Evolutionary conservation across 2,329 filamentous ascomycete genomes (phyloP).

Genomic region (Ophiostoma perfectum): DNA sequence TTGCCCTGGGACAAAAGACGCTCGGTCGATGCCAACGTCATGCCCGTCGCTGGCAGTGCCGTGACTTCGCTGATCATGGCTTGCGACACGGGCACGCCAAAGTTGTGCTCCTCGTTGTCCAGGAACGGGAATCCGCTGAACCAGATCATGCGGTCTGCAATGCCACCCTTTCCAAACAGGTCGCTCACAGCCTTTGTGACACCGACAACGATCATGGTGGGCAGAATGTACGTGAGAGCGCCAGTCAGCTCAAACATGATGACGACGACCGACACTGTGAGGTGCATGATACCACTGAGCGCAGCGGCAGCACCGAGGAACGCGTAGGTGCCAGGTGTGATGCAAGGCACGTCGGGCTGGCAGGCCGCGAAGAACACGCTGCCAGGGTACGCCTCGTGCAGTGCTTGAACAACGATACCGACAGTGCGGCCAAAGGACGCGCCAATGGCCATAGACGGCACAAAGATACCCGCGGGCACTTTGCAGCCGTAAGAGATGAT

Average conservation of each 20-base stretch:
- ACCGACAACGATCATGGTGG: slow-evolving; percentile 98
- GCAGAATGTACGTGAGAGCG: slow-evolving; percentile 93
- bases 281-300: slow-evolving; percentile 94
- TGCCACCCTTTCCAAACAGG: slow-evolving; percentile 89
- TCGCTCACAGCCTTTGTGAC: slow-evolving; percentile 92
- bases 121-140: slow-evolving; percentile 96
- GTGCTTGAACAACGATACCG: slow-evolving; percentile 86
- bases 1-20: slow-evolving; percentile 68
- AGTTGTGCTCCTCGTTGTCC: slow-evolving; percentile 96
- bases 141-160: slow-evolving; percentile 98
- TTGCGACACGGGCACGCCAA: slow-evolving; percentile 85
- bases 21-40: slow-evolving; percentile 73
- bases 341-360: slow-evolving; percentile 86
- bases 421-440: slow-evolving; percentile 89
- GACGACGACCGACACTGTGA: slow-evolving; percentile 92
- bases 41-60: slow-evolving; percentile 66
- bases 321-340: slow-evolving; percentile 94
- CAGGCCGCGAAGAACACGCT: slow-evolving; percentile 85
- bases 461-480: slow-evolving; percentile 95
- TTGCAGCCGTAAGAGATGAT: slow-evolving; percentile 98
- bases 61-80: slow-evolving; percentile 79
- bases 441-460: slow-evolving; percentile 95
- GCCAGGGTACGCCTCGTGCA: slow-evolving; percentile 77
- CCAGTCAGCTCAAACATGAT: slow-evolving; percentile 99
- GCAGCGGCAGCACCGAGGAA: slow-evolving; percentile 90